Evolutionary conservation across 495 filamentous ascomycete genomes (phyloP), one percentile per base, ranked within the genome.

Genomic region (Glarea lozoyensis): DNA sequence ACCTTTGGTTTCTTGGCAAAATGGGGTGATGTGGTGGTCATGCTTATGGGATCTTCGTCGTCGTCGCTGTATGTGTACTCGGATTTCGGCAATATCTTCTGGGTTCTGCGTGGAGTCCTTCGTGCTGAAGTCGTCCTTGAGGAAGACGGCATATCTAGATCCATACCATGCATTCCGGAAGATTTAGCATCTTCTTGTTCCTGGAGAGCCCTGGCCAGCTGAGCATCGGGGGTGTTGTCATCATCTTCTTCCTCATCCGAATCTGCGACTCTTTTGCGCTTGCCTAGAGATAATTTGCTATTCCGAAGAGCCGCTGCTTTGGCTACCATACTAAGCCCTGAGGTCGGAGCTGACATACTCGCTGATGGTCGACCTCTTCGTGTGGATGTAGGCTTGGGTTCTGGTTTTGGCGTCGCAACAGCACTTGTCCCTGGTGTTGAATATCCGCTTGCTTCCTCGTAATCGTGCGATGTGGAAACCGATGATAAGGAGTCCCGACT

Each of bases 381-480:
- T 17, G 53, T 16, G 20, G 13, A 10, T 1, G 55, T 49, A 2
- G 50, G 11, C 4, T 50, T 37, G 3, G 47, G 9, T 7, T 48
- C 49, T 1, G 64, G 63, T 2, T 57, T 61, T 0, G 83, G 78
- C 7, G 83, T 84, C 3, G 69, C 71, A 20, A 68, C 64, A 46
- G 76, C 70, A 56, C 85, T 92, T 10, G 87, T 94, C 16, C 76
- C 80, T 7, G 86, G 86, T 3, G 88, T 94, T 31, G 78, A 78
- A 52, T 75, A 79, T 20, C 76, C 79, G 38, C 70, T 78, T 5
- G 69, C 76, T 1, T 71, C 72, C 29, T 71, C 65, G 12, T 43
- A 58, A 11, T 65, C 55, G 30, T 55, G 45, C 0, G 60, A 58
- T 4, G 70, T 71, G 6, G 60, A 49, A 1, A 55, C 55, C 0